Percentiles rank a stretch among this genome's conserved stretches.
phyloP scores from a whole-genome alignment of 2,329 filamentous ascomycete species.

The Cercospora berteroae region DNA sequence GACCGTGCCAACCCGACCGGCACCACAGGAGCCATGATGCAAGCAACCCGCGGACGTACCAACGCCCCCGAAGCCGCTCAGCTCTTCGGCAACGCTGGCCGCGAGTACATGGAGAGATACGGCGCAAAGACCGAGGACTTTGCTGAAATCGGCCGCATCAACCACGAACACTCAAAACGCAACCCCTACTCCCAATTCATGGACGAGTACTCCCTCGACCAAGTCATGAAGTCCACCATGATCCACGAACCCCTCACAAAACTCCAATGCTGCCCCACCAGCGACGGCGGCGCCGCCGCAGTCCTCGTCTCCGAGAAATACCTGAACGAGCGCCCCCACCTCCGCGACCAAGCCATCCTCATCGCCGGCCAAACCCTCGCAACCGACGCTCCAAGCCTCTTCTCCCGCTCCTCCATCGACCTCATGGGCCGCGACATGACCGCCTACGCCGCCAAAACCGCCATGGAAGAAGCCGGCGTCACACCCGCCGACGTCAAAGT shows the following conservation, averaged over 20 bases:
- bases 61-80: constrained; percentile 50
- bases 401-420: constrained; percentile 78
- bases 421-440: constrained; percentile 87
- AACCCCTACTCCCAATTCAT: constrained; percentile 98
- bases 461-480: constrained; percentile 69
- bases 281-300: constrained; percentile 84
- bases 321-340: constrained; percentile 77
- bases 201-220: constrained; percentile 81
- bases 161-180: constrained; percentile 83
- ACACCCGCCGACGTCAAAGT: constrained; percentile 69
- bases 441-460: constrained; percentile 63
- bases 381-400: constrained; percentile 77
- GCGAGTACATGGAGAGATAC: constrained; percentile 90
- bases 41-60: constrained; percentile 30
- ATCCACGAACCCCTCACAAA: constrained; percentile 89
- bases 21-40: constrained; percentile 63
- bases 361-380: constrained; percentile 85
- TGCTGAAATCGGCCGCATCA: constrained; percentile 88
- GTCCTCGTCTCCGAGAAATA: constrained; percentile 87
- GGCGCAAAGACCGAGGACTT: constrained; percentile 83
- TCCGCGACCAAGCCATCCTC: constrained; percentile 76
- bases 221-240: constrained; percentile 71
- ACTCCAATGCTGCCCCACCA: constrained; percentile 97
- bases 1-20: constrained; percentile 79
- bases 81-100: constrained; percentile 93